Percentiles rank a stretch among this genome's conserved stretches.
These are phyloP conservation scores for Peronospora farinosa DNA, from an alignment of 352 stramenopile species.

Conservation along the genomic window DNA sequence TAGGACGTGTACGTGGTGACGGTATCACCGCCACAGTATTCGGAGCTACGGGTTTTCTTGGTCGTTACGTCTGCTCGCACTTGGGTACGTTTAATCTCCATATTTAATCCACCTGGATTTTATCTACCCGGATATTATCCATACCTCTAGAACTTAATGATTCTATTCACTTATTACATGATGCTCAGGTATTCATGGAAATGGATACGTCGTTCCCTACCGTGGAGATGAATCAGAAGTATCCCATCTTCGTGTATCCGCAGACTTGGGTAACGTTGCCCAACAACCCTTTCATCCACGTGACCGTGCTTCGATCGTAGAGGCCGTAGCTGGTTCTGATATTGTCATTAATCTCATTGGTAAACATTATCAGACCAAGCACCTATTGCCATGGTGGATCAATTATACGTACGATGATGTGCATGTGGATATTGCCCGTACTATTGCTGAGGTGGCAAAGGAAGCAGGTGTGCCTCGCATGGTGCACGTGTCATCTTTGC, in stretches of 20 bases:
- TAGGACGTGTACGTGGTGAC: slow-evolving; percentile 61
- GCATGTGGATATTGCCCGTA: slow-evolving; percentile 89
- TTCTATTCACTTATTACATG: neutral
- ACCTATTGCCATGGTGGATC: slow-evolving; percentile 89
- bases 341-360: slow-evolving; percentile 96
- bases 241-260: slow-evolving; percentile 91
- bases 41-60: slow-evolving; percentile 91
- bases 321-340: slow-evolving; percentile 89
- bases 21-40: slow-evolving; percentile 94
- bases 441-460: slow-evolving; percentile 76
- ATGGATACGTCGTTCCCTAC: slow-evolving; percentile 84
- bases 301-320: slow-evolving; percentile 90
- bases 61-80: slow-evolving; percentile 91
- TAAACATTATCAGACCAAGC: slow-evolving; percentile 97
- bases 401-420: slow-evolving; percentile 95
- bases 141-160: neutral
- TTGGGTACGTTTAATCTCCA: slow-evolving; percentile 68
- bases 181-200: slow-evolving; percentile 52
- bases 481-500: slow-evolving; percentile 79
- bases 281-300: slow-evolving; percentile 77
- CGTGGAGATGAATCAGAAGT: slow-evolving; percentile 92
- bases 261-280: slow-evolving; percentile 89
- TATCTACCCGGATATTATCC: no score
- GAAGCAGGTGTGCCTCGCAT: slow-evolving; percentile 71
- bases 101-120: neutral